Conservation (phyloP, 306 rosid species). For the Malus sylvestris region DNA sequence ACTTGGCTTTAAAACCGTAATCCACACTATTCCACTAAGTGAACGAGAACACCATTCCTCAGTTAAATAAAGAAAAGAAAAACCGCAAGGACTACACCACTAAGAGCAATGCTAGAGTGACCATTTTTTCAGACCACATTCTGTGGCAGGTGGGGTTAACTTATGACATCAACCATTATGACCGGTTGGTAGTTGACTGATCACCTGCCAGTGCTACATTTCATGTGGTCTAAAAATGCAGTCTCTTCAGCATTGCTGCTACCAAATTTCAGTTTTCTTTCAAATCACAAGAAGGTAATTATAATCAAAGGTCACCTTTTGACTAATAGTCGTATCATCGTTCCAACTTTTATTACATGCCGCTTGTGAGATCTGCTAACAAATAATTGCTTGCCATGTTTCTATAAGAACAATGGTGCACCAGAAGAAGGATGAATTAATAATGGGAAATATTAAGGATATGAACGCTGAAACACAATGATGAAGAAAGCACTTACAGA, state of each 20-base stretch:
- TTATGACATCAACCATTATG: background rate
- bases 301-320: slow-evolving; percentile 55
- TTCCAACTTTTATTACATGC: slow-evolving; percentile 77
- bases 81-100: background rate
- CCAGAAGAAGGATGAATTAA: background rate
- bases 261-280: background rate
- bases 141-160: background rate
- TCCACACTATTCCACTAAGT: background rate
- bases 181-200: background rate
- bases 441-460: background rate
- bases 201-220: background rate
- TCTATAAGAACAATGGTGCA: slow-evolving; percentile 37
- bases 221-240: background rate
- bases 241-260: background rate
- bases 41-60: background rate
- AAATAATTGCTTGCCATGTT: slow-evolving; percentile 50
- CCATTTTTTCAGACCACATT: background rate
- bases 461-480: slow-evolving; percentile 1
- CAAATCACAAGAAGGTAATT: background rate
- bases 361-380: slow-evolving; percentile 58
- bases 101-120: background rate
- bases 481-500: slow-evolving; percentile 29
- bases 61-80: background rate
- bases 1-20: background rate
- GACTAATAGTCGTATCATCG: slow-evolving; percentile 54